Conservation (phyloP, 1,284 basidiomycete species). For the Ganoderma sinense region DNA sequence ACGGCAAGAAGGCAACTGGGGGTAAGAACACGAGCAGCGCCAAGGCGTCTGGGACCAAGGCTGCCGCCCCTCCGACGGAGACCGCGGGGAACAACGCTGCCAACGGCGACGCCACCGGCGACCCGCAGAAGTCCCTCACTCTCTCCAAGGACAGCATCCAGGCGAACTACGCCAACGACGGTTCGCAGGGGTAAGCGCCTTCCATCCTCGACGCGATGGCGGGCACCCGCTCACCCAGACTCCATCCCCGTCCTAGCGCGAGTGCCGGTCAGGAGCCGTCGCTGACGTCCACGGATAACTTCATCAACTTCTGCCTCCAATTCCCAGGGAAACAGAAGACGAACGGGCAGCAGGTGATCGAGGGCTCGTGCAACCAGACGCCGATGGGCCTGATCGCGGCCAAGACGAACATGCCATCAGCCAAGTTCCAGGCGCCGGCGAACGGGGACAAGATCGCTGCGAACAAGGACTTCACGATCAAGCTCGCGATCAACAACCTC, state of each 20-base stretch:
- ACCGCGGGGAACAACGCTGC: slow-evolving; percentile 18
- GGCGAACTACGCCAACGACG: slow-evolving; percentile 48
- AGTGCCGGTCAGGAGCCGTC: slow-evolving; percentile 50
- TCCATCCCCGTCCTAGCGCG: slow-evolving; percentile 34
- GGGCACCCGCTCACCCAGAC: not conserved
- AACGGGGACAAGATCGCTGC: slow-evolving; percentile 50
- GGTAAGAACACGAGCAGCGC: not conserved
- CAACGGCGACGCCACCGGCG: slow-evolving; percentile 17
- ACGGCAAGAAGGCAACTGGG: slow-evolving; percentile 7
- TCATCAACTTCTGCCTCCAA: slow-evolving; percentile 57
- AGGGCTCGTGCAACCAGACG: slow-evolving; percentile 67
- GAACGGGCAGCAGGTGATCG: slow-evolving; percentile 52
- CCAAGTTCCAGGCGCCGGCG: slow-evolving; percentile 52
- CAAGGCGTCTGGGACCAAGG: slow-evolving; percentile 19
- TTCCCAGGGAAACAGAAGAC: slow-evolving; percentile 46
- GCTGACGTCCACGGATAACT: slow-evolving; percentile 63
- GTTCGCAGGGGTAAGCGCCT: slow-evolving; percentile 33
- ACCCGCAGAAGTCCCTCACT: slow-evolving; percentile 43
- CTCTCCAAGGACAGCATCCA: slow-evolving; percentile 34
- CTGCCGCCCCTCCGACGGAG: slow-evolving; percentile 7
- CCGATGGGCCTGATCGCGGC: slow-evolving; percentile 51
- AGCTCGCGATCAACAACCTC: slow-evolving; percentile 50
- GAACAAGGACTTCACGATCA: slow-evolving; percentile 54
- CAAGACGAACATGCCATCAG: slow-evolving; percentile 49
- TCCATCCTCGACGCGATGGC: not conserved